A percentile compares a stretch with the other conserved stretches of the same genome.
Conservation (phyloP, 768 basidiomycete species). For the Tricholoma hemisulphureum region DNA sequence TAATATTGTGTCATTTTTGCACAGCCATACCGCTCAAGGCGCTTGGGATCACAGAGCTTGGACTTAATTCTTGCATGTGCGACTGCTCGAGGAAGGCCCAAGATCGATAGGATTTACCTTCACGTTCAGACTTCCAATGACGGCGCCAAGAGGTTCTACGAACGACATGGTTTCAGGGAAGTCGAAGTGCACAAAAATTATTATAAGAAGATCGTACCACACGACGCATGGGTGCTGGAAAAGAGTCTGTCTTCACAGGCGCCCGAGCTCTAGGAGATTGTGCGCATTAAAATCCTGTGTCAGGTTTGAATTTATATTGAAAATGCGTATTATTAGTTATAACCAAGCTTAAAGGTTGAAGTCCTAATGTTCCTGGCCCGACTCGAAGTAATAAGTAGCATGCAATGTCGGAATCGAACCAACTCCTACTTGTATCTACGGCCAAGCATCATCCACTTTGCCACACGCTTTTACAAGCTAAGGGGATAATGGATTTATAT, state of each 20-base stretch:
- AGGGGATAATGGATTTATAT: conserved; percentile 15
- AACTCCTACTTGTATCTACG: conserved; percentile 22
- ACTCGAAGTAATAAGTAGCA: background rate
- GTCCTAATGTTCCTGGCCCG: background rate
- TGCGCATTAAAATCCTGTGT: background rate
- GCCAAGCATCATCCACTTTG: conserved; percentile 56
- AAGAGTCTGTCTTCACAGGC: conserved; percentile 27
- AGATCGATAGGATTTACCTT: conserved; percentile 70
- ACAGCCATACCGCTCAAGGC: conserved; percentile 83
- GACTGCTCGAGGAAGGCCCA: conserved; percentile 52
- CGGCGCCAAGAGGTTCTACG: conserved; percentile 79
- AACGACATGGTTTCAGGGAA: conserved; percentile 77
- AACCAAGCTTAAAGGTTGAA: background rate
- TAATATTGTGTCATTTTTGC: conserved; percentile 8
- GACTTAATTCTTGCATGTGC: conserved; percentile 67
- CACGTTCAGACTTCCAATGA: conserved; percentile 86
- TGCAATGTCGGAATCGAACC: background rate
- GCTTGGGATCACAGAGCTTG: conserved; percentile 71
- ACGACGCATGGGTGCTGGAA: conserved; percentile 87
- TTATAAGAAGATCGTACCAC: conserved; percentile 86
- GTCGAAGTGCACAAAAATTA: conserved; percentile 66
- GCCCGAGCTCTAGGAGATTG: background rate
- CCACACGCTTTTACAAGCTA: conserved; percentile 81
- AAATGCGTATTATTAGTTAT: background rate
- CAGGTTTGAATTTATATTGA: background rate